phyloP scores from a whole-genome alignment of 2,329 filamentous ascomycete genomes.

The Hymenoscyphus repandus region DNA sequence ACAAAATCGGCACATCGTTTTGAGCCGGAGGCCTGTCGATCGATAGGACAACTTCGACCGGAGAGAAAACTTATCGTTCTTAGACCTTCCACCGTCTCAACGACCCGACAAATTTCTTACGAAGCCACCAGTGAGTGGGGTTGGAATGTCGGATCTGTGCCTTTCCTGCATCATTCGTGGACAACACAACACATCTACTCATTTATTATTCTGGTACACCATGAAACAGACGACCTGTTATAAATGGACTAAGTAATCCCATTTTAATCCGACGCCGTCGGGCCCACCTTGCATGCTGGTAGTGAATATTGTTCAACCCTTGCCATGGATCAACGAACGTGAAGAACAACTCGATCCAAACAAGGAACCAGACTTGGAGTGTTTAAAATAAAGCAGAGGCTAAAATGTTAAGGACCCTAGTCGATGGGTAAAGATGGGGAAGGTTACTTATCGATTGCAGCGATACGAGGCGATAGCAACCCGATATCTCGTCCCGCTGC shows the following conservation, averaged over 20 bases:
- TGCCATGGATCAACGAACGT: no score
- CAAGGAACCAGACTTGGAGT: neutral
- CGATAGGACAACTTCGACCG: constrained; percentile 2
- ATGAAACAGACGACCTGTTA: no score
- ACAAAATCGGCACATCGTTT: constrained; percentile 9
- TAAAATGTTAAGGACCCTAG: neutral
- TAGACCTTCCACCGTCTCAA: neutral
- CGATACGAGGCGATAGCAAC: constrained; percentile 10
- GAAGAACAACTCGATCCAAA: neutral
- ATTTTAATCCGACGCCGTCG: no score
- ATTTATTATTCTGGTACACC: no score
- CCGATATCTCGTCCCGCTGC: constrained; percentile 10
- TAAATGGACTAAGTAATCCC: no score
- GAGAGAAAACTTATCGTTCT: constrained; percentile 1
- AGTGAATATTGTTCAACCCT: no score
- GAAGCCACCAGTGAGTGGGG: neutral
- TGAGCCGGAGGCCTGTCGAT: neutral
- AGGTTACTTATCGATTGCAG: constrained; percentile 1
- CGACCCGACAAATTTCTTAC: neutral
- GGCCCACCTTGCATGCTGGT: no score
- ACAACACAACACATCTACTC: no score
- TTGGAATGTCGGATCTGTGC: no score
- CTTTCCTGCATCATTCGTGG: no score
- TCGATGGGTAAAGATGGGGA: neutral
- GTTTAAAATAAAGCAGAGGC: neutral